These are phyloP conservation scores for Saturnispora silvae DNA, from an alignment of 805 yeast species.

Conservation along the genomic window DNA sequence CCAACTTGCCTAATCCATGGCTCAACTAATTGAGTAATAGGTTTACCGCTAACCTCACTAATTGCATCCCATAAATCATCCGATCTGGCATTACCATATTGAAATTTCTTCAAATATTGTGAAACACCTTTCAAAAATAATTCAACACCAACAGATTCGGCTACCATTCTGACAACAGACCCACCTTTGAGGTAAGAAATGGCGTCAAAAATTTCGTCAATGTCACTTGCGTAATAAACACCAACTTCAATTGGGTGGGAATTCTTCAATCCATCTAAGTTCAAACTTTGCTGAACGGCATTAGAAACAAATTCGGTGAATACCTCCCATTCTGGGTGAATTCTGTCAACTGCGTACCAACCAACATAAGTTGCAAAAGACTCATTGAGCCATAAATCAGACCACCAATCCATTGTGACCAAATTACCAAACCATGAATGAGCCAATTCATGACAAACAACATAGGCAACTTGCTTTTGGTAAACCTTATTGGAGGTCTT, in stretches of 20 bases:
- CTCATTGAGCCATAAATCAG: constrained; percentile 81
- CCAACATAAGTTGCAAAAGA: constrained; percentile 88
- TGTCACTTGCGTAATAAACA: constrained; percentile 66
- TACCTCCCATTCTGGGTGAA: constrained; percentile 76
- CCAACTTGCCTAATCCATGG: constrained; percentile 70
- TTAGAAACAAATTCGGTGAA: constrained; percentile 46
- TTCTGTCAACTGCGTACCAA: constrained; percentile 53
- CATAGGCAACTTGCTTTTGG: constrained; percentile 69
- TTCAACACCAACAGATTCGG: constrained; percentile 59
- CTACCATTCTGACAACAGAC: constrained; percentile 65
- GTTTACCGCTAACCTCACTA: constrained; percentile 49
- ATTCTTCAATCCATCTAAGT: constrained; percentile 45
- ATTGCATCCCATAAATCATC: constrained; percentile 64
- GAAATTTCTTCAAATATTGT: constrained; percentile 49
- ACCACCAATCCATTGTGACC: constrained; percentile 93
- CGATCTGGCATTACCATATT: constrained; percentile 64
- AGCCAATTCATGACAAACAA: constrained; percentile 77
- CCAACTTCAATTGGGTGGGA: constrained; percentile 82
- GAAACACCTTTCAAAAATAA: constrained; percentile 66
- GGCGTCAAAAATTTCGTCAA: constrained; percentile 73
- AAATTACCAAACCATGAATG: constrained; percentile 90
- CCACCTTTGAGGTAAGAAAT: constrained; percentile 79
- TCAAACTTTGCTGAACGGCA: constrained; percentile 40
- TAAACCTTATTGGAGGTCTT: constrained; percentile 37
- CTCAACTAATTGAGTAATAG: constrained; percentile 49